Evolutionary conservation across 2,329 filamentous ascomycete species (phyloP).

Genomic region (Sporothrix sp.): DNA sequence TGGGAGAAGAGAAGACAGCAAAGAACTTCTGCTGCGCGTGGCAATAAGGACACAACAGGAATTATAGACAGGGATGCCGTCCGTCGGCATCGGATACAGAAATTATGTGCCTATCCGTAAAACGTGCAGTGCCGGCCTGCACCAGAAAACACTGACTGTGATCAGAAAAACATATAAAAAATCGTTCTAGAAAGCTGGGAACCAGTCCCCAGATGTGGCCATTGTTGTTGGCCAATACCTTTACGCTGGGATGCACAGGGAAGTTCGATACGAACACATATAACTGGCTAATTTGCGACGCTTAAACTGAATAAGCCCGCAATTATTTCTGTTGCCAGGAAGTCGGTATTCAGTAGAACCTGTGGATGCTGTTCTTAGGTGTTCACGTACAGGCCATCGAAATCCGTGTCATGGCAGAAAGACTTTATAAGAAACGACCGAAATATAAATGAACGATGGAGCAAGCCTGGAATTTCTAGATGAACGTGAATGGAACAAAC

Average conservation of each 20-base stretch:
- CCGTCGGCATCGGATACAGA: not conserved
- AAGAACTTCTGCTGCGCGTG: constrained; percentile 20
- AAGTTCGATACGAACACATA: not conserved
- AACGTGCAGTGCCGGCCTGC: constrained; percentile 15
- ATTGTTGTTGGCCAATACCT: not conserved
- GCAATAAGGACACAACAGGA: constrained; percentile 23
- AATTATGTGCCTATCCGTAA: not conserved
- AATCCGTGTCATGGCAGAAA: too few relatives aligned
- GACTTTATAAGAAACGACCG: too few relatives aligned
- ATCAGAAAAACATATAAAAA: constrained; percentile 22
- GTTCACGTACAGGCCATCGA: constrained; percentile 23
- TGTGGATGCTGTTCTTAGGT: too few relatives aligned
- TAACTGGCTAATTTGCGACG: constrained; percentile 24
- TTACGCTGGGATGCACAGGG: too few relatives aligned
- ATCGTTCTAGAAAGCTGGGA: constrained; percentile 21
- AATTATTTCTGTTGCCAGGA: constrained; percentile 19
- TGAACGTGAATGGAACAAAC: too few relatives aligned
- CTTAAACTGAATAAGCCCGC: constrained; percentile 32
- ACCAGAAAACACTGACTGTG: constrained; percentile 22
- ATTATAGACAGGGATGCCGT: not conserved
- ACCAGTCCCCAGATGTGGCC: constrained; percentile 26
- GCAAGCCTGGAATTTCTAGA: too few relatives aligned
- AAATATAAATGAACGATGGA: too few relatives aligned
- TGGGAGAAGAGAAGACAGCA: constrained; percentile 27
- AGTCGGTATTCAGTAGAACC: too few relatives aligned